Percentiles rank a stretch among this genome's conserved stretches.
phyloP scores from a whole-genome alignment of 345 rosid species.

The Heritiera fomes region DNA sequence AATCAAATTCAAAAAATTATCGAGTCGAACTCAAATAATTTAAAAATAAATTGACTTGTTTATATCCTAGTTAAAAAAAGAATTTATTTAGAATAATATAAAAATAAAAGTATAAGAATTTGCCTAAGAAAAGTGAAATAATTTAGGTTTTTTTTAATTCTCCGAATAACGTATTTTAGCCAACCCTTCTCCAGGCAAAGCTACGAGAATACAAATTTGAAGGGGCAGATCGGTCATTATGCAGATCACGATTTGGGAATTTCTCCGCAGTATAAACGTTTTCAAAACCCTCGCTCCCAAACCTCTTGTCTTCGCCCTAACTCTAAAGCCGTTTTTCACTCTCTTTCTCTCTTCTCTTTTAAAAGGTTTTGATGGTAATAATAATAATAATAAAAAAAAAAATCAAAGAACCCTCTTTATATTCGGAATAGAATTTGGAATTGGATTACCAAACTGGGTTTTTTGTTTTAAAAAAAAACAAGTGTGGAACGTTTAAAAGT shows the following conservation, averaged over 20 bases:
- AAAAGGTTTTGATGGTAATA: conserved; percentile 28
- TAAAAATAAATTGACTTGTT: too few species aligned
- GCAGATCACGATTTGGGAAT: background rate
- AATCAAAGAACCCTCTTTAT: background rate
- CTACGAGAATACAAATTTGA: background rate
- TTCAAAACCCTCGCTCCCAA: conserved; percentile 51
- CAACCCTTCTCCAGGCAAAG: too few species aligned
- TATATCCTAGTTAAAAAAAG: too few species aligned
- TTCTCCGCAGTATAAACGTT: conserved; percentile 15
- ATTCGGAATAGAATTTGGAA: background rate
- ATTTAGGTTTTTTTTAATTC: too few species aligned
- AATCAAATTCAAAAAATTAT: too few species aligned
- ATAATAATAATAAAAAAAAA: too few species aligned
- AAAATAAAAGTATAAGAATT: too few species aligned
- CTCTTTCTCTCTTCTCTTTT: conserved; percentile 25
- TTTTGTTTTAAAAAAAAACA: background rate
- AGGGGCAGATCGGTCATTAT: conserved; percentile 21
- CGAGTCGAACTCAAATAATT: too few species aligned
- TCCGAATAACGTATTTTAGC: too few species aligned
- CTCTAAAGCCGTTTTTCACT: conserved; percentile 18
- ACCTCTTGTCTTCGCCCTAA: conserved; percentile 13
- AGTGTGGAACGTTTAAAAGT: background rate
- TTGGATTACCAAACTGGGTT: background rate
- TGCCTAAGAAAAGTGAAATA: too few species aligned
- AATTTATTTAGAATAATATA: too few species aligned